A percentile compares a stretch with the other conserved stretches of the same genome.
These are phyloP conservation scores for Oryza punctata DNA, from an alignment of 176 grass and related monocot genomes.

Conservation along the genomic window DNA sequence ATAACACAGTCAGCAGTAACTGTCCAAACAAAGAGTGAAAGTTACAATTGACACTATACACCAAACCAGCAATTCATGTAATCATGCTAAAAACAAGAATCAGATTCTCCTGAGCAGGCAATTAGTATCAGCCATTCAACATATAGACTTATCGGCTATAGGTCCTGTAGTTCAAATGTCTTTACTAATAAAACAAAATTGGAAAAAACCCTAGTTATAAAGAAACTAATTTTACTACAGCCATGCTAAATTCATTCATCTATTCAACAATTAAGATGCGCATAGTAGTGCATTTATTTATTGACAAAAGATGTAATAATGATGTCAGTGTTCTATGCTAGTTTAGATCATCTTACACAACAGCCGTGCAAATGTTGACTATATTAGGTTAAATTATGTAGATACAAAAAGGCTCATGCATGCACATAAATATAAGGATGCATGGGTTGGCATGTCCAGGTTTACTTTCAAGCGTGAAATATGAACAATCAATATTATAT, in stretches of 20 bases:
- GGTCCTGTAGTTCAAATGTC: background rate
- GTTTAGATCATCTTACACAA: background rate
- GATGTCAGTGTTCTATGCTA: background rate
- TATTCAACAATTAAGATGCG: slow-evolving; percentile 5
- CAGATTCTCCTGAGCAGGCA: slow-evolving; percentile 1
- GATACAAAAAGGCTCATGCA: background rate
- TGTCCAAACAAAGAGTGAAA: slow-evolving; percentile 2
- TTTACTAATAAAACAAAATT: slow-evolving; percentile 16
- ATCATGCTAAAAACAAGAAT: slow-evolving; percentile 24
- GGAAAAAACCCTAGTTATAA: background rate
- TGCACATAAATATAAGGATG: background rate
- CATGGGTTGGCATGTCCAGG: slow-evolving; percentile 4
- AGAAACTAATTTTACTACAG: background rate
- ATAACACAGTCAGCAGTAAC: background rate
- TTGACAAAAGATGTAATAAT: background rate
- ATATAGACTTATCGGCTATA: background rate
- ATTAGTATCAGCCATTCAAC: background rate
- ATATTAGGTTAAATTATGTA: slow-evolving; percentile 25
- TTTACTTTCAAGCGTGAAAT: slow-evolving; percentile 15
- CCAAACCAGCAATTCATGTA: background rate
- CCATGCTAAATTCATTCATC: slow-evolving; percentile 9
- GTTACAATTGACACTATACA: background rate
- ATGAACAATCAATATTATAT: slow-evolving; percentile 2
- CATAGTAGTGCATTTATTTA: background rate
- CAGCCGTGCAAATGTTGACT: background rate